Base-by-base conservation (phyloP, 352 stramenopile genomes). In the Pythium monospermum region DNA sequence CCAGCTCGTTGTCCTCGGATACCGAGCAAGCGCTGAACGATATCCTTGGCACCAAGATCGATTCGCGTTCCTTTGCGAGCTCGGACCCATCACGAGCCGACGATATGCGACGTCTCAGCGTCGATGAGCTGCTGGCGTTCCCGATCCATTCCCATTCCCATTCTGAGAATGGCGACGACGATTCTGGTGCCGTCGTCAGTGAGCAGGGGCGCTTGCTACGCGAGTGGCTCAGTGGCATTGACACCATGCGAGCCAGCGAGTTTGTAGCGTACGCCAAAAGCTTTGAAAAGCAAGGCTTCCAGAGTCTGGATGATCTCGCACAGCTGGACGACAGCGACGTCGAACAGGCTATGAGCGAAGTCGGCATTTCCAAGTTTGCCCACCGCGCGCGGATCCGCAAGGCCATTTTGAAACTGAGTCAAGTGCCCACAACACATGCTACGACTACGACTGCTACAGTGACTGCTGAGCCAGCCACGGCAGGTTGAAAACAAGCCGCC, bases 341-440 rank as follows among this genome's bases (percentile, higher is more conserved):
- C 27, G 79, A 90, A 59, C 65, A 81, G 42, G 73, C 74, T 42
- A 85, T 90, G 71, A 87, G 74, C 38, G 76, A 87, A 59, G 61
- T 86, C 18, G 79, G 76, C 38, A 82, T 90, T 40, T 61, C 75
- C 62, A 87, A 87, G 61, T 90, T 90, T 42, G 75, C 76, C 27
- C 79, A 90, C 62, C 61, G 79, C 19, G 60, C 80, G 28, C 71
- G 79, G 19, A 70, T 90, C 47, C 68, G 76, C 57, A 87, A 90
- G 60, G 73, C 76, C 15, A 86, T 90, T 38, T 58, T 84, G 36
- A 61, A 67, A 8, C 61, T 87, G 30, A 69, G 70, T 26, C 46
- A 53, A n/a, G n/a, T n/a, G n/a, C n/a, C n/a, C n/a, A n/a, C n/a
- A n/a, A n/a, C n/a, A n/a, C n/a, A n/a, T 0, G 54, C 56, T 2